Conservation (phyloP, 208 protist genomes). For the Blastocrithidia nonstop region DNA sequence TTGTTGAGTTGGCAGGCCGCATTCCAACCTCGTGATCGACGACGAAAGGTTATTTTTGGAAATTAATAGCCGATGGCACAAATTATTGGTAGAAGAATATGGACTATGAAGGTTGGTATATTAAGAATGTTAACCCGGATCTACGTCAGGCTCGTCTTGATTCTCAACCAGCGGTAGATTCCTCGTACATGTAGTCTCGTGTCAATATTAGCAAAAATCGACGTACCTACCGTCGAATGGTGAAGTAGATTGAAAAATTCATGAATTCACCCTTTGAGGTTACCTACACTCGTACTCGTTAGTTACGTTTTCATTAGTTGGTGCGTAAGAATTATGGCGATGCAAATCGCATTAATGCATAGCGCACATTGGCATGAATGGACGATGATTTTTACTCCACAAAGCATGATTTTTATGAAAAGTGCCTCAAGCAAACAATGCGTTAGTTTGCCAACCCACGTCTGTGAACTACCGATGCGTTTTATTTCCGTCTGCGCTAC, state of each 20-base stretch:
- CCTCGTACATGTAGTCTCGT: conserved; percentile 80
- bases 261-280: conserved; percentile 86
- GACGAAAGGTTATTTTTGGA: conserved; percentile 78
- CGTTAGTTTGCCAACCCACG: conserved; percentile 81
- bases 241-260: conserved; percentile 79
- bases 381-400: conserved; percentile 87
- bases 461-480: conserved; percentile 82
- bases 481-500: conserved; percentile 82
- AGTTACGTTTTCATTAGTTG: conserved; percentile 80
- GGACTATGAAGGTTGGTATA: conserved; percentile 85
- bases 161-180: conserved; percentile 75
- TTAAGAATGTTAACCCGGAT: conserved; percentile 84
- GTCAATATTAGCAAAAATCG: conserved; percentile 83
- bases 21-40: conserved; percentile 72
- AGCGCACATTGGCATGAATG: conserved; percentile 60
- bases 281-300: conserved; percentile 77
- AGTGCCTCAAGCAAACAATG: conserved; percentile 78
- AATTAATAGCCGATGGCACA: conserved; percentile 65
- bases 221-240: conserved; percentile 75
- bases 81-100: conserved; percentile 87
- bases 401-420: conserved; percentile 75
- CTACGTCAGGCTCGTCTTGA: conserved; percentile 59
- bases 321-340: conserved; percentile 74
- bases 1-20: conserved; percentile 56
- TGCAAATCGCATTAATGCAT: conserved; percentile 79